Evolutionary conservation across 164 flowering plant genomes (phyloP), one percentile per base, ranked within the genome.

Genomic region (Warburgia ugandensis): DNA sequence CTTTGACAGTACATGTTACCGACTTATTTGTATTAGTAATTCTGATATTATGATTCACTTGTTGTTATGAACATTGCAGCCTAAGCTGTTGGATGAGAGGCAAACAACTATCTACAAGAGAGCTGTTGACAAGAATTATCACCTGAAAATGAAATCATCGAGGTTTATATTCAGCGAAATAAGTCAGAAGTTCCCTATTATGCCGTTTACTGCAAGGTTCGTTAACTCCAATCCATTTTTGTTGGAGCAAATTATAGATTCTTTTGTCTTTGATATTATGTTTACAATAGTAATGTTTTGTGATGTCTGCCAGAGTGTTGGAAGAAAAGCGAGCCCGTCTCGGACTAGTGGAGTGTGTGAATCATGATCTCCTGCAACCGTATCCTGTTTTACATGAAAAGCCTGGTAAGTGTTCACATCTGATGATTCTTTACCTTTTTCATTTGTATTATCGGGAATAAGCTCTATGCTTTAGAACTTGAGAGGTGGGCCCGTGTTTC

Each of bases 301-400:
- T n/a, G 3, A 19, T 41, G 29, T 9, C 12, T 26, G 4, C 11
- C 32, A 92, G 98, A 80, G 81, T 78, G 45, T 69, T 91, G 68
- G 96, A 87, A 63, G 98, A 91, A 79, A 91, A 91, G 65, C 68
- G 95, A n/a, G 98, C 95, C 37, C 72, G 90, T 5, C 68, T 91
- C 23, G 98, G 98, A 28, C 52, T 91, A 3, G 84, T 91, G 53
- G 98, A 91, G 69, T 91, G 98, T 69, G 85, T 88, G 37, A 85
- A 80, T 53, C 98, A 88, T 68, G 96, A 87, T 2, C 95, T 87
- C 27, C 64, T 92, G 76, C 94, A 88, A 66, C 96, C 98, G 32
- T 92, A 87, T 58, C 98, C 98, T 52, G 96, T 87, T 47, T 87
- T 91, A 38, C 92, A 87, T 55, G 98, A 91, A 59, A 91, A 84